Percentiles rank a stretch among this genome's conserved stretches.
These are phyloP conservation scores for Dissophora ornata DNA, from an alignment of 192 early-diverging fungal genomes.

Conservation along the genomic window DNA sequence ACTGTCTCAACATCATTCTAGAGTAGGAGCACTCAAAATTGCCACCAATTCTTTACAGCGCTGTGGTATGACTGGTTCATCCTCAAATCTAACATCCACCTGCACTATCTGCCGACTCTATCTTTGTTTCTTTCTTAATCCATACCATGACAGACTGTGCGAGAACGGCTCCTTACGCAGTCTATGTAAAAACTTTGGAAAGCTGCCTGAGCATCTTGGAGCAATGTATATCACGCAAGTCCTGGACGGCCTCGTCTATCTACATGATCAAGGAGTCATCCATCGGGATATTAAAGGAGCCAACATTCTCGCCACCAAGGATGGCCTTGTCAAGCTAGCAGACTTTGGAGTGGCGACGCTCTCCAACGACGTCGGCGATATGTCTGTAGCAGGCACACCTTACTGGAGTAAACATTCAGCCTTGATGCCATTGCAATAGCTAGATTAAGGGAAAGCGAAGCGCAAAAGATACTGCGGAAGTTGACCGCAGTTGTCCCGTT, in stretches of 20 bases:
- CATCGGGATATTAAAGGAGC: constrained; percentile 95
- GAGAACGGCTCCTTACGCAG: constrained; percentile 80
- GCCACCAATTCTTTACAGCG: background rate
- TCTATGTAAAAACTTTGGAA: constrained; percentile 78
- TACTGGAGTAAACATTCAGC: constrained; percentile 66
- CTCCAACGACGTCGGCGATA: constrained; percentile 57
- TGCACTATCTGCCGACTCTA: constrained; percentile 67
- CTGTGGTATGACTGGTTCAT: too few species aligned
- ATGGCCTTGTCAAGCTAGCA: constrained; percentile 78
- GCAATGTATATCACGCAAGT: constrained; percentile 86
- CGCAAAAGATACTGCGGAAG: too few species aligned
- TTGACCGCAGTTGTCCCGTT: too few species aligned
- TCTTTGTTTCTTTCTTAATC: background rate
- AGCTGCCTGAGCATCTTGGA: constrained; percentile 76
- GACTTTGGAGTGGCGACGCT: constrained; percentile 83
- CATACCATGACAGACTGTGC: constrained; percentile 66
- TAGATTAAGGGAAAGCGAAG: too few species aligned
- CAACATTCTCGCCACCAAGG: constrained; percentile 77
- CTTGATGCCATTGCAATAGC: too few species aligned
- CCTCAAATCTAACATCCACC: constrained; percentile 91
- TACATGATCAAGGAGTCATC: constrained; percentile 87
- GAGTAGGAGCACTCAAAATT: constrained; percentile 73
- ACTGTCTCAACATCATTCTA: constrained; percentile 84
- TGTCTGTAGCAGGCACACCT: constrained; percentile 72
- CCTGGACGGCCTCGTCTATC: constrained; percentile 85